Base-by-base conservation (phyloP, 768 basidiomycete species). In the Termitomyces heimii region DNA sequence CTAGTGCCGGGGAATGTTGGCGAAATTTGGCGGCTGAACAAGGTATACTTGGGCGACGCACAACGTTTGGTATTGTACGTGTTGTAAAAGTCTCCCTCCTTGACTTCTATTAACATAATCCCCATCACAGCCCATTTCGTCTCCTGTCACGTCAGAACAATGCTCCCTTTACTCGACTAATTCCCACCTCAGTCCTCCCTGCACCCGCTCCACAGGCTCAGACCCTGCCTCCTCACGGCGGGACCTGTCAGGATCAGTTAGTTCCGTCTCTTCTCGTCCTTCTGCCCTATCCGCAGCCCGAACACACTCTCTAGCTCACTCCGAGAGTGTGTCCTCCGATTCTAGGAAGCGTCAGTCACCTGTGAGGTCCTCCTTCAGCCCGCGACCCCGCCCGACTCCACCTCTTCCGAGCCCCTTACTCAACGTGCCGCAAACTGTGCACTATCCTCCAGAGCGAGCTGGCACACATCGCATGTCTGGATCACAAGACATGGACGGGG, bases 51-150 rank as follows among this genome's bases (percentile, higher is more conserved):
- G 59, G 29, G 66, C 63, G 49, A 53, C 64, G 55, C 64, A 70
- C 80, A 28, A 85, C 85, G 7, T 87, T 87, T 67, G 88, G 88
- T 60, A 63, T 78, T 61, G 86, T 87, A 64, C 72, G 85, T 75
- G 43, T 61, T 31, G 16, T 47, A 50, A 39, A 24, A 46, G 42
- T 22, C 16, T 58, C 31, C 34, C 59, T 56, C 40, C 60, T 54
- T 62, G 40, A 57, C 7, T 29, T 57, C 26, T 62, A 52, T 62
- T 65, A 14, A 67, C 39, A 29, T 35, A 5, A 13, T 42, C 54
- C 42, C 56, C 39, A 54, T 34, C 61, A 22, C 62, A 85, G 77
- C 77, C 79, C 35, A 76, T 80, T 53, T 70, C 67, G n/a, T 71
- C 70, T 37, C 64, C 70, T 6, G 67, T 77, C 43, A 67, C 67